These are phyloP conservation scores for Anacardium occidentale DNA, from an alignment of 345 rosid species.

Conservation along the genomic window DNA sequence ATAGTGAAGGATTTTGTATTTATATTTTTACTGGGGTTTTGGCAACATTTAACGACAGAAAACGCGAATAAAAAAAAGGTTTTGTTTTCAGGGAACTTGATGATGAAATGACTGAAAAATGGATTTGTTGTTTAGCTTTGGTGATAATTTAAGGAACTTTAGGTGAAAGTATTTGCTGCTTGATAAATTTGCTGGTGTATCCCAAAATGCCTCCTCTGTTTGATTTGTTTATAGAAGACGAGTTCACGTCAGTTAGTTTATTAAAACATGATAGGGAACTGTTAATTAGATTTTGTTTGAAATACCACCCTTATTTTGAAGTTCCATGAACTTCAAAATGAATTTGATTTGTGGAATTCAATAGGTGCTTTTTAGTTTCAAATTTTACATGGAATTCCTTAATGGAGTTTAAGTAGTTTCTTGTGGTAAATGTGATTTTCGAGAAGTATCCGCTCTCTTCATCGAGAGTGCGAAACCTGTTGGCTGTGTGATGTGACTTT, in stretches of 20 bases:
- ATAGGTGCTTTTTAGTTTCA: background rate
- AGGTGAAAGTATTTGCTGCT: background rate
- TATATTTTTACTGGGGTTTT: background rate
- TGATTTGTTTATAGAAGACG: no score
- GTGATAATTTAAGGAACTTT: background rate
- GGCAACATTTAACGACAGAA: no score
- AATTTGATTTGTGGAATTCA: background rate
- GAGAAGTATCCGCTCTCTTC: background rate
- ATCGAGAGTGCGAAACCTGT: background rate
- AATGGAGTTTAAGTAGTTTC: background rate
- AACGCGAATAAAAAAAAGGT: no score
- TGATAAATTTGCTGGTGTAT: background rate
- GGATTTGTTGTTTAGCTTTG: background rate
- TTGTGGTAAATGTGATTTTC: background rate
- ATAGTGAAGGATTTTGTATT: background rate
- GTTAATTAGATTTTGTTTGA: no score
- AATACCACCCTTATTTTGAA: no score
- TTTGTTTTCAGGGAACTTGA: no score
- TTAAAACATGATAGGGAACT: no score
- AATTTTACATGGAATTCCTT: background rate
- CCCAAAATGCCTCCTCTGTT: no score
- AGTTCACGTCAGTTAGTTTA: no score
- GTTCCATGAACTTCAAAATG: background rate
- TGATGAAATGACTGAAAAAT: no score
- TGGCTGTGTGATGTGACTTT: background rate